Base-by-base conservation (phyloP, 208 protist genomes). In the Acanthamoeba lenticulata region DNA sequence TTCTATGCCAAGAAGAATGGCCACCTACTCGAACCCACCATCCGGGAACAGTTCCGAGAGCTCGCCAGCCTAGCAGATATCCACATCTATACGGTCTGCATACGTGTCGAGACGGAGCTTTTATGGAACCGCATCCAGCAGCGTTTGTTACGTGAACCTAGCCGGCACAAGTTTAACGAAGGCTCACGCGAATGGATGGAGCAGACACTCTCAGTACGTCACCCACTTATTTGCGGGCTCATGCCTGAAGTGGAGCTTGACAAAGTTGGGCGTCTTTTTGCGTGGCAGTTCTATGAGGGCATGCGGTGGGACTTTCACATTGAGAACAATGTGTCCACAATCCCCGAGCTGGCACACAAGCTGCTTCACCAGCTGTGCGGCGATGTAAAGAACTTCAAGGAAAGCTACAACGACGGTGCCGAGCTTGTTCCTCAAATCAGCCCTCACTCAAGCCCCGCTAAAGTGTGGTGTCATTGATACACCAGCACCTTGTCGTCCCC, bases 141-240 rank as follows among this genome's bases (percentile, higher is more conserved):
- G n/a, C 36, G 89, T 5, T 40, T 93, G 6, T 15, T 19, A n/a
- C 27, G 55, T 6, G 89, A 93, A 34, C 89, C 89, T 17, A 15
- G n/a, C 29, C 4, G 89, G 11, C 89, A 60, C 40, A 74, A 81
- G 36, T 93, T 83, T 62, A 74, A 81, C 67, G 89, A 93, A 40
- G 89, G 65, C 89, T 74, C 55, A 27, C 60, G 89, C 4, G 57
- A 93, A 27, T 93, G 89, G 89, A 93, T 93, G 89, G 89, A 93
- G 15, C 47, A 74, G 89, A 81, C 89, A 4, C 65, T 93, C 15
- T 29, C 85, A 5, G 77, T 86, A 86, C 44, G 27, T 9, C 44
- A 27, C n/a, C 77, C 27, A 1, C 67, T 17, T 24, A 13, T 72
- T 72, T 34, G 7, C 62, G 11, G 9, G 9, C n/a, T 21, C 52